phyloP scores from a whole-genome alignment of 2,329 filamentous ascomycete genomes.

The Penicillium sp. region DNA sequence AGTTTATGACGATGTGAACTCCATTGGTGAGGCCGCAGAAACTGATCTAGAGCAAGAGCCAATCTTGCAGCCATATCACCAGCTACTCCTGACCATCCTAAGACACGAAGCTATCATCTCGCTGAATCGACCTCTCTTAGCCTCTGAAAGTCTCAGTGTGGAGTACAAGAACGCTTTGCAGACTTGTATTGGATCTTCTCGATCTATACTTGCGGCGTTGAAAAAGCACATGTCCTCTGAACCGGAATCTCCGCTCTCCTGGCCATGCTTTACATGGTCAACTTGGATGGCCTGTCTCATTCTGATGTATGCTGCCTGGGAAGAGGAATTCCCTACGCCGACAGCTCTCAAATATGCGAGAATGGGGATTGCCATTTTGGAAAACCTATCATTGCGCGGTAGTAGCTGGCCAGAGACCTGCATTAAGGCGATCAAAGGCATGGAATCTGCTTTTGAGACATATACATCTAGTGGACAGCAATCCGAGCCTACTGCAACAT shows the following conservation, averaged over 20 bases:
- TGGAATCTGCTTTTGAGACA: conserved; percentile 27
- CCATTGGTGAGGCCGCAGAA: conserved; percentile 26
- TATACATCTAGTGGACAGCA: neutral
- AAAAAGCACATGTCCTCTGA: conserved; percentile 25
- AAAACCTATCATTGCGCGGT: conserved; percentile 32
- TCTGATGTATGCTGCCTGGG: conserved; percentile 50
- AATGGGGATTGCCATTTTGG: conserved; percentile 30
- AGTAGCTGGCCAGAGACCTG: conserved; percentile 40
- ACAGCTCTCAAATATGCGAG: conserved; percentile 42
- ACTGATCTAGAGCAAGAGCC: neutral
- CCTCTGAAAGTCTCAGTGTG: conserved; percentile 42
- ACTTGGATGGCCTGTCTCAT: conserved; percentile 55
- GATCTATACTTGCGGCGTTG: conserved; percentile 46
- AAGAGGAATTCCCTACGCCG: conserved; percentile 40
- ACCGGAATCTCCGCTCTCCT: conserved; percentile 37
- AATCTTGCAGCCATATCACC: conserved; percentile 35
- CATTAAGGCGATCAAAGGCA: conserved; percentile 36
- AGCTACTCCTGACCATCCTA: conserved; percentile 43
- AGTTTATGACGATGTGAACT: conserved; percentile 49
- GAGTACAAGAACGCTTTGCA: conserved; percentile 51
- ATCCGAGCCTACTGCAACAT: neutral
- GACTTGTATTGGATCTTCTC: conserved; percentile 51
- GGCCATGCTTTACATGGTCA: conserved; percentile 54
- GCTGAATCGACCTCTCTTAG: conserved; percentile 51
- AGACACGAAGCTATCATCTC: conserved; percentile 53